phyloP scores from a whole-genome alignment of 495 filamentous ascomycete species.

The Tuber microsphaerosporum region DNA sequence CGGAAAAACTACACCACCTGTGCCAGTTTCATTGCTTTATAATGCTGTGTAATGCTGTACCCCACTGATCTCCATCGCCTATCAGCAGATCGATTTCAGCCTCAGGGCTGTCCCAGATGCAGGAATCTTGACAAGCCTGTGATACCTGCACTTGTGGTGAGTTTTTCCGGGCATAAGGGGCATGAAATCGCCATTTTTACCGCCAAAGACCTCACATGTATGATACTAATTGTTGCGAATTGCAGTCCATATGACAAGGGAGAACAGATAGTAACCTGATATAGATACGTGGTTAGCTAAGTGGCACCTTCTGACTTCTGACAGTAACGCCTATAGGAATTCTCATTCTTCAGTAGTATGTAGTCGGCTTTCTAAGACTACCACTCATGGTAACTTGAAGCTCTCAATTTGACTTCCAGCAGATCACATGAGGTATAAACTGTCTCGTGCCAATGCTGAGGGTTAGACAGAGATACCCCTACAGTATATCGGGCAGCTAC shows the following conservation, averaged over 20 bases:
- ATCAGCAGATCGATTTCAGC: not conserved
- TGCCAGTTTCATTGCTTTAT: not conserved
- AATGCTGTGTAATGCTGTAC: not conserved
- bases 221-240: not conserved
- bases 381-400: not conserved
- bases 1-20: not conserved
- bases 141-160: not conserved
- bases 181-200: not conserved
- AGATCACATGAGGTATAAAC: not conserved
- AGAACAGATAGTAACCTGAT: not conserved
- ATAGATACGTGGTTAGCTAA: not conserved
- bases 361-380: not conserved
- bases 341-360: not conserved
- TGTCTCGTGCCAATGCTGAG: not conserved
- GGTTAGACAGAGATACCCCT: not conserved
- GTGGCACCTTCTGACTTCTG: not conserved
- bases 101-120: not conserved
- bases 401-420: not conserved
- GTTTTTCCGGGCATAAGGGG: not conserved
- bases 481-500: not conserved
- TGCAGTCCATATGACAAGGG: not conserved
- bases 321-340: not conserved
- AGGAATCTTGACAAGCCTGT: not conserved
- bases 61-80: not conserved
- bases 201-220: not conserved